phyloP scores from a whole-genome alignment of 2,329 filamentous ascomycete genomes.

The Venturia nashicola region DNA sequence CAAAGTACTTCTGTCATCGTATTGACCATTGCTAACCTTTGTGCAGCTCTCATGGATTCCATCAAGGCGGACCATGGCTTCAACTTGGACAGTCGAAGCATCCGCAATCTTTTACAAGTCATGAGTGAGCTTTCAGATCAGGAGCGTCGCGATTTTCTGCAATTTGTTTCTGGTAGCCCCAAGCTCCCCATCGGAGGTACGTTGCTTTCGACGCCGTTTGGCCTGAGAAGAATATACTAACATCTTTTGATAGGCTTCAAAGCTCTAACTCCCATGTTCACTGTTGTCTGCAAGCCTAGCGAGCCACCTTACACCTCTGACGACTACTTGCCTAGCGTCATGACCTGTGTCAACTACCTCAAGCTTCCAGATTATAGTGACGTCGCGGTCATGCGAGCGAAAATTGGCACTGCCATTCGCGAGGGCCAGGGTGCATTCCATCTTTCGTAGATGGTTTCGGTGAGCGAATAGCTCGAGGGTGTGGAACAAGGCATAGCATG shows the following conservation, averaged over 20 bases:
- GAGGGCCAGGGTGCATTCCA: slow-evolving; percentile 98
- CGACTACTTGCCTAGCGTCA: slow-evolving; percentile 97
- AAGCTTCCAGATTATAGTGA: slow-evolving; percentile 91
- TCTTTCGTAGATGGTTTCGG: slow-evolving; percentile 49
- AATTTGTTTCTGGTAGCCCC: slow-evolving; percentile 95
- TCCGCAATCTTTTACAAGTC: slow-evolving; percentile 80
- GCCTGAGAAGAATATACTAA: background rate
- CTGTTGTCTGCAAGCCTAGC: slow-evolving; percentile 97
- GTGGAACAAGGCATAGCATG: background rate
- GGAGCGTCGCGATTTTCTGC: slow-evolving; percentile 83
- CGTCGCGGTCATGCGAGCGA: slow-evolving; percentile 62
- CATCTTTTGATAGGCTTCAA: slow-evolving; percentile 62
- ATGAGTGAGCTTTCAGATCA: slow-evolving; percentile 75
- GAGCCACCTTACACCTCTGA: slow-evolving; percentile 88
- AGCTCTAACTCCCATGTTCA: slow-evolving; percentile 94
- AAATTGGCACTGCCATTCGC: slow-evolving; percentile 73
- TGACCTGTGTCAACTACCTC: slow-evolving; percentile 99
- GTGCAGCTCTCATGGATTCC: slow-evolving; percentile 66
- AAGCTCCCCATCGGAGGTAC: slow-evolving; percentile 95
- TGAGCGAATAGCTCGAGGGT: background rate
- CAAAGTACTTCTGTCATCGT: slow-evolving; percentile 16
- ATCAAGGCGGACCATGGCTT: slow-evolving; percentile 98
- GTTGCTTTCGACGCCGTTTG: slow-evolving; percentile 20
- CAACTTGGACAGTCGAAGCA: slow-evolving; percentile 95
- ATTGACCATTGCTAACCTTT: slow-evolving; percentile 37